Conservation (phyloP, 139 green algal genomes). For the Eudorina sp. region DNA sequence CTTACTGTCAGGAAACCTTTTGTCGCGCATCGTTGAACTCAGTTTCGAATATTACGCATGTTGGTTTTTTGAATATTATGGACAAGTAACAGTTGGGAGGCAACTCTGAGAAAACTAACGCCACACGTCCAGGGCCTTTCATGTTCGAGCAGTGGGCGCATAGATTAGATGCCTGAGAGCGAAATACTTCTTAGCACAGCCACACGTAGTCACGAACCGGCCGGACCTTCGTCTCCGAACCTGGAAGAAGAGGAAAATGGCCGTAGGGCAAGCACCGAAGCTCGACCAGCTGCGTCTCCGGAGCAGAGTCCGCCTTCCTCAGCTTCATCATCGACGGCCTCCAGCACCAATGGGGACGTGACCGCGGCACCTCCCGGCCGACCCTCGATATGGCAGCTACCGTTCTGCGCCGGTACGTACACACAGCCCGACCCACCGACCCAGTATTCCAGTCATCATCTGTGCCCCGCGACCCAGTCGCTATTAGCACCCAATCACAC, state of each 20-base stretch:
- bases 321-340: not conserved
- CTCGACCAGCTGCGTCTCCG: not conserved
- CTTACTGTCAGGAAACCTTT: too few relatives aligned
- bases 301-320: not conserved
- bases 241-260: not conserved
- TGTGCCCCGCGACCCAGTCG: not conserved
- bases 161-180: conserved; percentile 5
- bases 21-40: too few relatives aligned
- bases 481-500: not conserved
- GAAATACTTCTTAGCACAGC: not conserved
- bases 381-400: conserved; percentile 12
- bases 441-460: not conserved
- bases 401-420: conserved; percentile 15
- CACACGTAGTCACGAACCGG: not conserved
- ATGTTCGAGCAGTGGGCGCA: too few relatives aligned
- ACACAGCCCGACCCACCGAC: not conserved
- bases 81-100: not conserved
- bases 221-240: not conserved
- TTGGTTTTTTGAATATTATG: not conserved
- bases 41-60: too few relatives aligned
- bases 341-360: not conserved
- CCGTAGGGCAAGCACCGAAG: not conserved
- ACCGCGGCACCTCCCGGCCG: not conserved
- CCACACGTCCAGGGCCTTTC: too few relatives aligned
- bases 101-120: too few relatives aligned